A percentile compares a stretch with the other conserved stretches of the same genome.
These are phyloP conservation scores for Rhipidocladum racemiflorum DNA, from an alignment of 176 grass and related monocot genomes.

Conservation along the genomic window DNA sequence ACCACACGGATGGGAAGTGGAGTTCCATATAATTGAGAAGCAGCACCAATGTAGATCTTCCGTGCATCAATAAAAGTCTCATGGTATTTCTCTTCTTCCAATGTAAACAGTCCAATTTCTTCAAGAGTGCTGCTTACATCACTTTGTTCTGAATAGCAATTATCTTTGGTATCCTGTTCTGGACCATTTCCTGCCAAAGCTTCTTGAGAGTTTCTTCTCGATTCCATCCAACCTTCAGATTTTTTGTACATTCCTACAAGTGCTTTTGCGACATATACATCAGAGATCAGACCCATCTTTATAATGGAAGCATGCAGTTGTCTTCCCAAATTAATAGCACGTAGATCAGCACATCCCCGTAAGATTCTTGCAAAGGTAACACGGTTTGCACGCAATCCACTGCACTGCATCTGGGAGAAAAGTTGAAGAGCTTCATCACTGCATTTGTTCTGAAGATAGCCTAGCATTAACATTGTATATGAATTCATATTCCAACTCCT, in stretches of 20 bases:
- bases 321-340: constrained; percentile 74
- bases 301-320: constrained; percentile 89
- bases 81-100: constrained; percentile 45
- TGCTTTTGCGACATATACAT: constrained; percentile 79
- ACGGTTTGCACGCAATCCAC: constrained; percentile 63
- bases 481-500: constrained; percentile 70
- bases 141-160: constrained; percentile 32
- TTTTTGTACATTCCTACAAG: constrained; percentile 82
- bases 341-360: constrained; percentile 61
- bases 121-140: constrained; percentile 37
- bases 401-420: constrained; percentile 81
- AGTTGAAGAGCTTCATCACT: constrained; percentile 61
- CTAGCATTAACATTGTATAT: constrained; percentile 75
- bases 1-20: constrained; percentile 26
- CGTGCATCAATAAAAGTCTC: not conserved
- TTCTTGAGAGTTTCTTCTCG: constrained; percentile 29
- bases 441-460: constrained; percentile 76
- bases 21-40: constrained; percentile 38
- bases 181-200: constrained; percentile 11
- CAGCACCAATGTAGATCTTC: constrained; percentile 36
- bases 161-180: constrained; percentile 7
- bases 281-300: constrained; percentile 88
- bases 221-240: constrained; percentile 33
- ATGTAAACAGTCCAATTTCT: constrained; percentile 48
- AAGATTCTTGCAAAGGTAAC: constrained; percentile 77